phyloP scores from a whole-genome alignment of 331 rosid species.

The Saraca asoca region DNA sequence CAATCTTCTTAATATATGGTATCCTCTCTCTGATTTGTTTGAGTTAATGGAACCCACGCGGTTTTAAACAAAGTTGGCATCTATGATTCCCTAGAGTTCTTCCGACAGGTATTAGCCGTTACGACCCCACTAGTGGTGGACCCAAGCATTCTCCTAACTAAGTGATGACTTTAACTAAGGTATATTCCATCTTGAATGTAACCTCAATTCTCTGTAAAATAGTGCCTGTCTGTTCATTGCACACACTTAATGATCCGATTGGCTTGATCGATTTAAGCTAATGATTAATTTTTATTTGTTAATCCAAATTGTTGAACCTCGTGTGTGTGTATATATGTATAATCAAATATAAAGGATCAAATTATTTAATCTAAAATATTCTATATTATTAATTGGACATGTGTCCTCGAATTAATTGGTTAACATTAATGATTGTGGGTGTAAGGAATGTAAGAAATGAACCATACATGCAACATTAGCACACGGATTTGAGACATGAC shows the following conservation, averaged over 20 bases:
- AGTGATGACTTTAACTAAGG: too few relatives aligned
- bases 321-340: conserved; percentile 8
- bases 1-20: conserved; percentile 21
- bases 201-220: too few relatives aligned
- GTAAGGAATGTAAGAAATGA: too few relatives aligned
- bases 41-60: conserved; percentile 69
- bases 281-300: neutral
- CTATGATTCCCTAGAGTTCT: conserved; percentile 56
- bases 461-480: too few relatives aligned
- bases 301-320: conserved; percentile 1
- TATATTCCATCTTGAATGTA: conserved; percentile 5
- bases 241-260: neutral
- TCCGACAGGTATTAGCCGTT: conserved; percentile 65
- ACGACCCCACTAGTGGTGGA: conserved; percentile 61
- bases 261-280: conserved; percentile 11
- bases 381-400: too few relatives aligned
- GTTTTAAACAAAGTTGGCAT: conserved; percentile 76
- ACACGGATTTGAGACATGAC: too few relatives aligned
- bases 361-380: too few relatives aligned
- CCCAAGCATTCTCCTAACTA: conserved; percentile 4
- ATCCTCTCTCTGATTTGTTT: conserved; percentile 13
- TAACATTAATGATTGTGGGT: too few relatives aligned
- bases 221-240: conserved; percentile 1
- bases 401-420: too few relatives aligned
- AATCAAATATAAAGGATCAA: too few relatives aligned